These are phyloP conservation scores for Trichoderma harzianum DNA, from an alignment of 2,329 filamentous ascomycete species.

Conservation along the genomic window DNA sequence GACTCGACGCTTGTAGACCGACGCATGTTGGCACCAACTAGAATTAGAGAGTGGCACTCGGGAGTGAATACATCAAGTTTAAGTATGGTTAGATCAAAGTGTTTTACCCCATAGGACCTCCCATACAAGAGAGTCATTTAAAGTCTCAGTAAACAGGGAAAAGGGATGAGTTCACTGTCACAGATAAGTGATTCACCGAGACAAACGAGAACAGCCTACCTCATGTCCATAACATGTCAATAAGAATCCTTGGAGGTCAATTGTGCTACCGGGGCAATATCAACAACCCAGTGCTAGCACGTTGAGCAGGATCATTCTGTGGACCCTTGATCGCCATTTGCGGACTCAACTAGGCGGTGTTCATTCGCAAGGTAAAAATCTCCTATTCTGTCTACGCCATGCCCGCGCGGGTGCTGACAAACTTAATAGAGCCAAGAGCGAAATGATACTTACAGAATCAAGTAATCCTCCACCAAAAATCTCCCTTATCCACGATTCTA, in stretches of 20 bases:
- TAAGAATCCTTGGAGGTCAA: background rate
- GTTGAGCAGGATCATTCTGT: background rate
- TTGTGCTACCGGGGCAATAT: background rate
- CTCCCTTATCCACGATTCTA: background rate
- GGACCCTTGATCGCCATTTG: background rate
- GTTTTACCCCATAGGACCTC: background rate
- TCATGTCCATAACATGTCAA: background rate
- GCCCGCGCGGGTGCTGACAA: background rate
- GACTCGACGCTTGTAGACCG: background rate
- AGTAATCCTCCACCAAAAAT: background rate
- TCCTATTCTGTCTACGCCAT: background rate
- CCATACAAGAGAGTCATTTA: background rate
- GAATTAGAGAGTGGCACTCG: background rate
- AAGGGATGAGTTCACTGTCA: background rate
- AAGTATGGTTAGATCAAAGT: background rate
- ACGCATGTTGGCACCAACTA: background rate
- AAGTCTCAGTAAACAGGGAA: background rate
- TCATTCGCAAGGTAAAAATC: background rate
- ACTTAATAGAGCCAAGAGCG: background rate
- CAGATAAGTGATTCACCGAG: background rate
- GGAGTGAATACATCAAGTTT: background rate
- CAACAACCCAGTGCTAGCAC: background rate
- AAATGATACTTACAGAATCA: background rate
- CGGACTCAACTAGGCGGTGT: background rate
- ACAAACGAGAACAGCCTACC: background rate